These are phyloP conservation scores for Kodamaea fungicola DNA, from an alignment of 1,139 yeast genomes.

Conservation along the genomic window DNA sequence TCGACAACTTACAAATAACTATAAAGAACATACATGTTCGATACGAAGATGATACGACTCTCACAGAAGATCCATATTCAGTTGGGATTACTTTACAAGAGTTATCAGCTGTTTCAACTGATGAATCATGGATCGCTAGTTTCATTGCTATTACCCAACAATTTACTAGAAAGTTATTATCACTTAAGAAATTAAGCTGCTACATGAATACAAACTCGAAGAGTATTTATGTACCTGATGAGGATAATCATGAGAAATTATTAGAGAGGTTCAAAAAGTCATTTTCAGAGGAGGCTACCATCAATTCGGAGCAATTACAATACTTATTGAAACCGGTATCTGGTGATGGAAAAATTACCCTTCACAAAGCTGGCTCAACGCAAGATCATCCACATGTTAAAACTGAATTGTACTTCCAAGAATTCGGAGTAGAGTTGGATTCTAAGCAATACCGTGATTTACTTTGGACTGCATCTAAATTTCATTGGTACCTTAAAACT, in stretches of 20 bases:
- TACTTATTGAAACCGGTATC: conserved; percentile 83
- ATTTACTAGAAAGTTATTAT: conserved; percentile 73
- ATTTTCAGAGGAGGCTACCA: conserved; percentile 14
- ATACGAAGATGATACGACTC: conserved; percentile 75
- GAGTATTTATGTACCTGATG: conserved; percentile 31
- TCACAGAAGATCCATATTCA: conserved; percentile 72
- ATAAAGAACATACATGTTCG: conserved; percentile 88
- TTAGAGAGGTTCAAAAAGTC: conserved; percentile 38
- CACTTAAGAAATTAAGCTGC: conserved; percentile 68
- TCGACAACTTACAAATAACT: conserved; percentile 91
- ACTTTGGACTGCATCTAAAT: conserved; percentile 75
- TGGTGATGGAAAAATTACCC: conserved; percentile 78
- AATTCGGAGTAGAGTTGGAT: conserved; percentile 80
- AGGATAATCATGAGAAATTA: conserved; percentile 42
- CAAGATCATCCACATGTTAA: conserved; percentile 68
- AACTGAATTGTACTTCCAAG: conserved; percentile 78
- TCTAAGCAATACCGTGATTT: conserved; percentile 82
- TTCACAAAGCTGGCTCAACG: conserved; percentile 76
- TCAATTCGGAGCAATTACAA: conserved; percentile 36
- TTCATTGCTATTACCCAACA: conserved; percentile 72
- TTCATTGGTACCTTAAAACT: conserved; percentile 76
- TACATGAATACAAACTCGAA: conserved; percentile 80
- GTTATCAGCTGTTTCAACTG: conserved; percentile 88
- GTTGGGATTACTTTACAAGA: conserved; percentile 82
- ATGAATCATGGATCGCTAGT: conserved; percentile 79